Evolutionary conservation across 345 rosid genomes (phyloP).

Genomic region (Mangifera indica): DNA sequence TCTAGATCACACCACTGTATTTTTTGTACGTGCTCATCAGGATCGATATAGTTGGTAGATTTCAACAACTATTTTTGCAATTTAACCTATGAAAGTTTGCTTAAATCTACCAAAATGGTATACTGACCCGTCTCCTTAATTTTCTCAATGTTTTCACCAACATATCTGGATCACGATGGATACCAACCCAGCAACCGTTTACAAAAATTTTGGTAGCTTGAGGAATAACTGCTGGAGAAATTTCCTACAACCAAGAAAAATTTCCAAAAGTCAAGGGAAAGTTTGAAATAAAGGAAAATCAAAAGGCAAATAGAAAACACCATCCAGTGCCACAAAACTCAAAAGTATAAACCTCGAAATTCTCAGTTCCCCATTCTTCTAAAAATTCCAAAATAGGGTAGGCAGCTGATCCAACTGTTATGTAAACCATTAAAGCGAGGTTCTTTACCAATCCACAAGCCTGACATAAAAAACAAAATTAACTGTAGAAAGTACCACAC

Average conservation of each 20-base stretch:
- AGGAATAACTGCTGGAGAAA: conserved; percentile 93
- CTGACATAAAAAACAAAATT: conserved; percentile 36
- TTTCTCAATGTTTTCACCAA: conserved; percentile 91
- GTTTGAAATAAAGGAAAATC: not conserved
- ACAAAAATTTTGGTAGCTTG: conserved; percentile 94
- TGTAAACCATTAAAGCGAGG: conserved; percentile 95
- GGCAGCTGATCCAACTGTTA: conserved; percentile 96
- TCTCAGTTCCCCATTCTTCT: conserved; percentile 98
- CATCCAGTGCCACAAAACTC: not conserved
- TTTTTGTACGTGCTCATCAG: not conserved
- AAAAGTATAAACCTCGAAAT: conserved; percentile 67
- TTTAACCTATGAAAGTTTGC: not conserved
- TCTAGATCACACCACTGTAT: not conserved
- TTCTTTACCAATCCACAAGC: conserved; percentile 98
- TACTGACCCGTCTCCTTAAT: conserved; percentile 85
- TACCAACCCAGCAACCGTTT: conserved; percentile 98
- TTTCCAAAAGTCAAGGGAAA: not conserved
- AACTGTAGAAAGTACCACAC: conserved; percentile 1
- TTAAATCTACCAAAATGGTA: not conserved
- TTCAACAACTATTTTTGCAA: not conserved
- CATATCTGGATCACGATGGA: conserved; percentile 99
- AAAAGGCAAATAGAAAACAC: not conserved
- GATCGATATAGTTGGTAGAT: not conserved
- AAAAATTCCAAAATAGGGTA: conserved; percentile 87
- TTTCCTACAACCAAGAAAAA: conserved; percentile 57